phyloP scores from a whole-genome alignment of 225 moss, liverwort and hornwort species.

The Thuidium tamariscinum region DNA sequence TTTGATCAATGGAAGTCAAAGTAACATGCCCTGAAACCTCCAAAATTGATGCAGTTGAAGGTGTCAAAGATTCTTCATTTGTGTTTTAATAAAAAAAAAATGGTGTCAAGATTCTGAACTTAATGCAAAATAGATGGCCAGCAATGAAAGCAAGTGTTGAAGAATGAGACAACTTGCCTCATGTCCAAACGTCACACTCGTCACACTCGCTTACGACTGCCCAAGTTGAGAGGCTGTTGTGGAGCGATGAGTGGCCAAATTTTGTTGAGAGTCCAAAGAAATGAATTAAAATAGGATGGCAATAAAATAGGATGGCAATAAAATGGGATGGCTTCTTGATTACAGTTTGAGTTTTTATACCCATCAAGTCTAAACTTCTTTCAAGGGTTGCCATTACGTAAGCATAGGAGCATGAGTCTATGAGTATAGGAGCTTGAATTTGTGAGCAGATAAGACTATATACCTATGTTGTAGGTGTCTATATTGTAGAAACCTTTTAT shows the following conservation, averaged over 20 bases:
- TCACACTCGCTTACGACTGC: too few species aligned
- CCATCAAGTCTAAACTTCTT: accelerated
- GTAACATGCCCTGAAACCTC: not conserved
- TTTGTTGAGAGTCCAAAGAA: not conserved
- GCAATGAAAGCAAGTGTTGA: not conserved
- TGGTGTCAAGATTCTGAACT: too few species aligned
- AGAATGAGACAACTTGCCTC: not conserved
- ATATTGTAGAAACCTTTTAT: too few species aligned
- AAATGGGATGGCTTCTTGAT: accelerated
- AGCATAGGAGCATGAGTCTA: too few species aligned
- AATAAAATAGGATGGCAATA: not conserved
- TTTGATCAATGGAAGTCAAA: accelerated
- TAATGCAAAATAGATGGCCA: not conserved
- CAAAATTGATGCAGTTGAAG: too few species aligned
- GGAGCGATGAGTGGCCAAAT: not conserved
- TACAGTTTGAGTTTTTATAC: not conserved
- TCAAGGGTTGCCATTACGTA: too few species aligned
- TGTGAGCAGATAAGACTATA: too few species aligned
- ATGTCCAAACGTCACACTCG: not conserved
- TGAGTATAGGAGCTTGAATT: too few species aligned
- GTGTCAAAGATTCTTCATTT: too few species aligned
- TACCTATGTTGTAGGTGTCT: too few species aligned
- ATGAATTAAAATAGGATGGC: not conserved
- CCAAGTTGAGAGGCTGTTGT: not conserved
- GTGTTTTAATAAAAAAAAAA: too few species aligned